A percentile compares a stretch with the other conserved stretches of the same genome.
phyloP scores from a whole-genome alignment of 2,329 filamentous ascomycete genomes.

The Pseudogymnoascus sp. region DNA sequence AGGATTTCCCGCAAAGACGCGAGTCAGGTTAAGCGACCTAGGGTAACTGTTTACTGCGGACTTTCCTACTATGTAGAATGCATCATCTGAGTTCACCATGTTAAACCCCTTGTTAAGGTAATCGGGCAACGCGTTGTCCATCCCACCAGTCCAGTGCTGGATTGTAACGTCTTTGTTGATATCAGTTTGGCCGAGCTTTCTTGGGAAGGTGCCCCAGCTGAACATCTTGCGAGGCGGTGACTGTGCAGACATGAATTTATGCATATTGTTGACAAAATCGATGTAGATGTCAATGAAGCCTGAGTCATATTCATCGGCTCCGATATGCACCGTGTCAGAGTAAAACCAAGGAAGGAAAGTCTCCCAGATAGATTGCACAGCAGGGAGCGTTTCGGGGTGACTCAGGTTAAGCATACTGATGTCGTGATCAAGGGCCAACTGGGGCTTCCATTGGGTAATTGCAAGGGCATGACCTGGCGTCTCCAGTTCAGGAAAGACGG shows the following conservation, averaged over 20 bases:
- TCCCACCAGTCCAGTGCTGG: constrained; percentile 48
- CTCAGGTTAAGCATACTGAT: constrained; percentile 46
- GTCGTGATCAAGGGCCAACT: constrained; percentile 39
- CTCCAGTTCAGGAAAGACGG: constrained; percentile 51
- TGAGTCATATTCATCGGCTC: constrained; percentile 45
- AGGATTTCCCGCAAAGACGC: constrained; percentile 28
- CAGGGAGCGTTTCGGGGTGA: constrained; percentile 44
- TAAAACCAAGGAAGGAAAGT: constrained; percentile 48
- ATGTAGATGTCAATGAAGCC: constrained; percentile 41
- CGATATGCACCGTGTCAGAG: constrained; percentile 45
- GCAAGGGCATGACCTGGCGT: constrained; percentile 48
- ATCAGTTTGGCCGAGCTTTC: constrained; percentile 28
- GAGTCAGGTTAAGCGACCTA: constrained; percentile 37
- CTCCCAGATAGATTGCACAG: constrained; percentile 43
- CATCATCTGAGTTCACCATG: constrained; percentile 46
- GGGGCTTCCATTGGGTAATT: constrained; percentile 50
- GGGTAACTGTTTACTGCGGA: constrained; percentile 35
- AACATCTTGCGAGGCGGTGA: constrained; percentile 36
- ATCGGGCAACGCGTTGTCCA: constrained; percentile 36
- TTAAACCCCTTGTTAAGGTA: constrained; percentile 35
- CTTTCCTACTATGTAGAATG: constrained; percentile 43
- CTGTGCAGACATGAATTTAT: constrained; percentile 33
- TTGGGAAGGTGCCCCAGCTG: constrained; percentile 49
- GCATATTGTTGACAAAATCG: constrained; percentile 43
- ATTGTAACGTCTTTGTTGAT: constrained; percentile 39